Evolutionary conservation across 352 stramenopile species (phyloP), one percentile per base, ranked within the genome.

Genomic region (Phytophthora foliorum): DNA sequence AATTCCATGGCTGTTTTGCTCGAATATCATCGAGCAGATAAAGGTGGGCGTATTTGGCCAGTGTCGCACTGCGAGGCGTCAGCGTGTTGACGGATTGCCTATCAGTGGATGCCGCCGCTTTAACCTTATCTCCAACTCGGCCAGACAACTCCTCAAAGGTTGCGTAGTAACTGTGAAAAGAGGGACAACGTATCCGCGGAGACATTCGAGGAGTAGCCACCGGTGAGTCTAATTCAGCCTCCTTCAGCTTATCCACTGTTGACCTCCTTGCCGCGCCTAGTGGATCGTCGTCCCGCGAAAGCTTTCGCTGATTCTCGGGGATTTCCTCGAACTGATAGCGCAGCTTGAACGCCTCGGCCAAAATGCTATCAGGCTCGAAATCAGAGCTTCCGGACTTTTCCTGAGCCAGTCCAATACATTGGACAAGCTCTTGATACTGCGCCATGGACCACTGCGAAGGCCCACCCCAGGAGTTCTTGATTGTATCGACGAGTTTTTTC

Each of bases 21-120:
- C 79, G 78, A 46, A 78, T 77, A 56, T 91, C 83, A 57, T 90
- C 86, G 66, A 82, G 67, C 3, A 92, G 48, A 67, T 93, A 94
- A 24, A 94, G 51, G 22, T 91, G 82, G 16, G 82, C 83, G 49
- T 94, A 94, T 60, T 94, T 94, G n/a, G 83, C 78, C 21, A 93
- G 72, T 17, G 87, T 94, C 2, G 84, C 77, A 39, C 78, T 88
- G 1, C 87, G 83, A 16, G 87, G 87, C 13, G 87, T 92, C 50
- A 93, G 55, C 3, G 68, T 61, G 24, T 41, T 52, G 4, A 27
- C 31, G 10, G 4, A 9, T 10, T 64, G 38, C 14, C 58, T 52
- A 16, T 64, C 48, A 8, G 13, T 52, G 13, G 19, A 14, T 25
- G 55, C 44, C 22, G 45, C 50, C 22, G 45, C 50, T 54, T 55